These are phyloP conservation scores for Blastobotrys serpentis DNA, from an alignment of 1,139 yeast genomes.

Conservation along the genomic window DNA sequence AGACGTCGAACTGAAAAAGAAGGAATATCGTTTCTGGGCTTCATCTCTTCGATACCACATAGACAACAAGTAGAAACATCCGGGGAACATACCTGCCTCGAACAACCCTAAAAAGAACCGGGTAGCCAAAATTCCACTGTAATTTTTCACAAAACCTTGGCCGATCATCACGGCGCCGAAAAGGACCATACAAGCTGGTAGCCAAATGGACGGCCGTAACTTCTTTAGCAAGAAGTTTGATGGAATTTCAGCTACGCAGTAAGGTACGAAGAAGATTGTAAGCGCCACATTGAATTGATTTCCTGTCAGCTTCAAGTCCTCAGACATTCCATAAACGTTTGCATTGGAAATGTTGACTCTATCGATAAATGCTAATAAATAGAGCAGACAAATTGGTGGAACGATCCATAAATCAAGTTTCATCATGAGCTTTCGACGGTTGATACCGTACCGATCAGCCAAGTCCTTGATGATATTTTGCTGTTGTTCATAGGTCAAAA, in stretches of 20 bases:
- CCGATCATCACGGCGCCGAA: slow-evolving; percentile 67
- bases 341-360: slow-evolving; percentile 77
- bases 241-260: slow-evolving; percentile 63
- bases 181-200: slow-evolving; percentile 52
- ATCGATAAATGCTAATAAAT: slow-evolving; percentile 67
- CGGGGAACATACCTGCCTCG: slow-evolving; percentile 73
- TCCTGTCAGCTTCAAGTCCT: slow-evolving; percentile 42
- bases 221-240: slow-evolving; percentile 62
- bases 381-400: slow-evolving; percentile 67
- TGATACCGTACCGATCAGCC: slow-evolving; percentile 45
- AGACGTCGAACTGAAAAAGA: slow-evolving; percentile 67
- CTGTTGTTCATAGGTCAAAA: slow-evolving; percentile 21
- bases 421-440: slow-evolving; percentile 54
- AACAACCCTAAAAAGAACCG: slow-evolving; percentile 63
- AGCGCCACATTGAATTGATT: slow-evolving; percentile 58
- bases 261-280: slow-evolving; percentile 72
- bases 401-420: slow-evolving; percentile 65
- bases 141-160: slow-evolving; percentile 61
- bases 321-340: slow-evolving; percentile 60
- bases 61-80: slow-evolving; percentile 65
- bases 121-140: slow-evolving; percentile 58
- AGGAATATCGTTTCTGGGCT: slow-evolving; percentile 65
- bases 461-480: slow-evolving; percentile 37
- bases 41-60: slow-evolving; percentile 55
- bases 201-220: slow-evolving; percentile 65